Evolutionary conservation across 768 basidiomycete genomes (phyloP), one percentile per base, ranked within the genome.

Genomic region (Mycena rebaudengoi): DNA sequence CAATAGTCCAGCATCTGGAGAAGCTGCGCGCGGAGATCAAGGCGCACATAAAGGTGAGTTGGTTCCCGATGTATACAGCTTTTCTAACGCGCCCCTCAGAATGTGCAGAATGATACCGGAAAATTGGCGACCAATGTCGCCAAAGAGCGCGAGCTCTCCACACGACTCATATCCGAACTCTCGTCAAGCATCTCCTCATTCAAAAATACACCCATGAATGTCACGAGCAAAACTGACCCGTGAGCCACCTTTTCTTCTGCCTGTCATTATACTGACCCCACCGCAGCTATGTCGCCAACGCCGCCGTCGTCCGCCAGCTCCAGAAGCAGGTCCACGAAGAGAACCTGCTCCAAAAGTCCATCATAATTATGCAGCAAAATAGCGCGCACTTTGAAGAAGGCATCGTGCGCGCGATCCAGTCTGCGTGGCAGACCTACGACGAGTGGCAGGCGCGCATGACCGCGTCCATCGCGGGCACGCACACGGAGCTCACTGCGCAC

Each of bases 341-440:
- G 79, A 99, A 99, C 74, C 89, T 96, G 0, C 88, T 99, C 11
- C 97, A 99, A 78, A 99, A 99, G 76, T 94, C 91, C 3, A 93
- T 98, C 71, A 90, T 99, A 72, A 96, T 99, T 76, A 98, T 97
- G 88, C 97, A 99, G 71, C 95, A 96, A 68, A 97, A 97, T 74
- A 93, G 91, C 16, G 97, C 96, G n/a, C 91, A 96, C 74, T 99
- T 99, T 70, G 98, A 99, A 77, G 93, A 95, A 68, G 96, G 96
- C 53, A 94, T 99, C 70, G 95, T 99, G 26, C 92, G 94, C 62
- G 89, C 95, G 3, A 87, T 99, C 65, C 95, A 99, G 76, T 96
- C 95, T 20, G 95, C 98, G 0, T 99, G 98, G 98, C 87, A 91
- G 59, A 99, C 97, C 0, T 99, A 92, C 73, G 94, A 96, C 70